These are phyloP conservation scores for Apiospora marii DNA, from an alignment of 2,329 filamentous ascomycete genomes.

Conservation along the genomic window DNA sequence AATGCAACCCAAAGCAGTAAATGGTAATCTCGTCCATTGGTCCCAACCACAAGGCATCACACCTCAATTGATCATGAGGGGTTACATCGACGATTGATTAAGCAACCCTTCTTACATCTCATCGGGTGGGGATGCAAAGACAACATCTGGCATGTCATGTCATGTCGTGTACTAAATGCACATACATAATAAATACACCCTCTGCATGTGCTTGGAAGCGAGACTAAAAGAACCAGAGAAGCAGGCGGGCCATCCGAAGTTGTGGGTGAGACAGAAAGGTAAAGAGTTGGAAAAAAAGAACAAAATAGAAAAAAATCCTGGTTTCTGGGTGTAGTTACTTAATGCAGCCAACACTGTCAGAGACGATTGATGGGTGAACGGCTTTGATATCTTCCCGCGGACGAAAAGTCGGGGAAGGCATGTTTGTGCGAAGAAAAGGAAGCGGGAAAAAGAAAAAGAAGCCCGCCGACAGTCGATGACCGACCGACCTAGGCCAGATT, in stretches of 20 bases:
- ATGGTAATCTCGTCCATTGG: slow-evolving; percentile 17
- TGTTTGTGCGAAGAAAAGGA: neutral
- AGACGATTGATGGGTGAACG: neutral
- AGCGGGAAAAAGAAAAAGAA: neutral
- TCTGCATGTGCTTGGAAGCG: neutral
- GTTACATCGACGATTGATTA: slow-evolving; percentile 20
- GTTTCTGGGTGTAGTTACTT: neutral
- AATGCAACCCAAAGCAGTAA: slow-evolving; percentile 12
- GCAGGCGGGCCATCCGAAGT: neutral
- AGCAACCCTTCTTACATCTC: slow-evolving; percentile 9
- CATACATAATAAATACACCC: neutral
- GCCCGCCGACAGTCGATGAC: neutral
- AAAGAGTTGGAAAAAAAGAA: neutral
- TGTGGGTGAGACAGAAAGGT: neutral
- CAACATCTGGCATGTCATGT: slow-evolving; percentile 15
- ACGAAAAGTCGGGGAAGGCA: neutral
- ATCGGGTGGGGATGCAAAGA: slow-evolving; percentile 5
- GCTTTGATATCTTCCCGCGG: neutral
- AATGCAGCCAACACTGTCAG: neutral
- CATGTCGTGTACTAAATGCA: neutral
- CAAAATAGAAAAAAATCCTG: no score
- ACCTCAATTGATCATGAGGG: slow-evolving; percentile 18
- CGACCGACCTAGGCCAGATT: neutral
- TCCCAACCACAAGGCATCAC: slow-evolving; percentile 3
- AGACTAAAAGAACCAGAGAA: neutral